phyloP scores from a whole-genome alignment of 192 early-diverging fungal species.

The Gonapodya sp. region DNA sequence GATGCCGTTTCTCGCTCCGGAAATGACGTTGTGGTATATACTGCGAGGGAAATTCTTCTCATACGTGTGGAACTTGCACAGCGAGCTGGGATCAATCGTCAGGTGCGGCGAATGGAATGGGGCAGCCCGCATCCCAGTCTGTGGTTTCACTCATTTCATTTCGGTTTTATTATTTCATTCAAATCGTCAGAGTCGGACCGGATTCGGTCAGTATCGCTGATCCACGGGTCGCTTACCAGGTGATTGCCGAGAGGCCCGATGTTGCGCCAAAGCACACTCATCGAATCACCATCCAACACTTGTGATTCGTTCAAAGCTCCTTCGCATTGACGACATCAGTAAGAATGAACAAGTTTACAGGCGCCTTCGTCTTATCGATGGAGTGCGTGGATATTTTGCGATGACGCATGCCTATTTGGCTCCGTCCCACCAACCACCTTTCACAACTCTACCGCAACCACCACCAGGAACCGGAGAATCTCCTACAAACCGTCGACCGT shows the following conservation, averaged over 20 bases:
- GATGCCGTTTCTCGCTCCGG: neutral
- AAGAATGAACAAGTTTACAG: neutral
- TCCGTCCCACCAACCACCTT: no score
- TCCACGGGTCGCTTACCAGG: neutral
- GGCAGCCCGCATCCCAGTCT: no score
- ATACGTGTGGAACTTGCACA: neutral
- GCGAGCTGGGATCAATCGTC: neutral
- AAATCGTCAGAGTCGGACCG: neutral
- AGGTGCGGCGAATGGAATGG: no score
- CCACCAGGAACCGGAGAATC: neutral
- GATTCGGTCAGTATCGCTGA: neutral
- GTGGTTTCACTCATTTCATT: no score
- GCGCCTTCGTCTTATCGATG: neutral
- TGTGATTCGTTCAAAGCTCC: neutral
- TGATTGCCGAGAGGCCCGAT: neutral
- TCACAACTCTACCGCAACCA: no score
- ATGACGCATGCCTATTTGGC: no score
- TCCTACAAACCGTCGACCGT: neutral
- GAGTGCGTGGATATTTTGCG: no score
- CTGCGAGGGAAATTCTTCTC: neutral
- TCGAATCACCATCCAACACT: neutral
- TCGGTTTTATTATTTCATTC: no score
- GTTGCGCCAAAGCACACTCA: neutral
- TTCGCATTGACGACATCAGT: neutral
- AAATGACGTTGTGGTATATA: neutral